Percentiles rank a stretch among this genome's conserved stretches.
These are phyloP conservation scores for Juglanconis juglandina DNA, from an alignment of 2,329 filamentous ascomycete species.

Conservation along the genomic window DNA sequence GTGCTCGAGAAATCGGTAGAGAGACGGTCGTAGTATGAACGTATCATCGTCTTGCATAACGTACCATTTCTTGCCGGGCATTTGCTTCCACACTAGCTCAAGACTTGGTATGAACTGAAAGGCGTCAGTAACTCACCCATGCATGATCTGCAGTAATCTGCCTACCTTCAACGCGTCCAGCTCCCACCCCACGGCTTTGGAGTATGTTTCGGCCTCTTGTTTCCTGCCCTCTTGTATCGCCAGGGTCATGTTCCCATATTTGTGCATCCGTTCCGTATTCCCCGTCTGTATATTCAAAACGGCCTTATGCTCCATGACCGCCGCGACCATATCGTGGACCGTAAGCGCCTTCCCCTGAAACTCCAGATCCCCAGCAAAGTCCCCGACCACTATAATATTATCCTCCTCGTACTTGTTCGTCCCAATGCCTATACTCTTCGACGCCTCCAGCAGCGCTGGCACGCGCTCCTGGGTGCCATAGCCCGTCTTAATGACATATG, in stretches of 20 bases:
- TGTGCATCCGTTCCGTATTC: slow-evolving; percentile 33
- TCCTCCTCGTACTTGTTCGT: slow-evolving; percentile 32
- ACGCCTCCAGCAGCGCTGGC: slow-evolving; percentile 43
- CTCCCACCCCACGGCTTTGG: slow-evolving; percentile 43
- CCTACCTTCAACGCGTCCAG: slow-evolving; percentile 48
- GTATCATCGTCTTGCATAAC: slow-evolving; percentile 57
- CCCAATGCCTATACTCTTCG: slow-evolving; percentile 30
- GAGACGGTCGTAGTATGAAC: slow-evolving; percentile 47
- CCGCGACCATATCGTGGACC: slow-evolving; percentile 40
- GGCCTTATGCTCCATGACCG: slow-evolving; percentile 25
- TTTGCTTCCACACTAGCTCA: slow-evolving; percentile 45
- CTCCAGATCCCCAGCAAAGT: slow-evolving; percentile 38
- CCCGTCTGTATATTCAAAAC: slow-evolving; percentile 29
- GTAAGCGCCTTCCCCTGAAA: slow-evolving; percentile 26
- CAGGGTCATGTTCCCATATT: slow-evolving; percentile 37
- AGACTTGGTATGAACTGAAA: slow-evolving; percentile 52
- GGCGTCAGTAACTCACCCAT: not conserved
- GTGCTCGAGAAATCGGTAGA: slow-evolving; percentile 46
- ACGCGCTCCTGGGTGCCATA: slow-evolving; percentile 51
- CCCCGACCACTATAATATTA: slow-evolving; percentile 47
- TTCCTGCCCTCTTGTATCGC: slow-evolving; percentile 38
- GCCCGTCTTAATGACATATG: slow-evolving; percentile 53
- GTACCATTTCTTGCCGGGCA: slow-evolving; percentile 58
- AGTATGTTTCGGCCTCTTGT: slow-evolving; percentile 34
- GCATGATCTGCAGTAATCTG: not conserved